phyloP scores from a whole-genome alignment of 768 basidiomycete genomes.

The Megacollybia marginata region DNA sequence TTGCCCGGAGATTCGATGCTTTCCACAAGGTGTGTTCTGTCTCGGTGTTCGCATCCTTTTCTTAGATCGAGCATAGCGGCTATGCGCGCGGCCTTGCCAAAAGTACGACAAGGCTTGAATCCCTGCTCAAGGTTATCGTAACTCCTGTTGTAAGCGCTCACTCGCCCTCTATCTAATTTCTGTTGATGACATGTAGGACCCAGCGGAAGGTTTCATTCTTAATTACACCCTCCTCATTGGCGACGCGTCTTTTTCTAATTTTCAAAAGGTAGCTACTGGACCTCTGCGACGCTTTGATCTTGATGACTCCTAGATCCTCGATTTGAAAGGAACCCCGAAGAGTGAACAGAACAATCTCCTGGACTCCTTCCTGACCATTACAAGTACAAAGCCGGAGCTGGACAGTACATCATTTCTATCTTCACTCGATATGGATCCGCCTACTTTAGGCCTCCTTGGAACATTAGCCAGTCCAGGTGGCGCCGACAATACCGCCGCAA shows the following conservation, averaged over 20 bases:
- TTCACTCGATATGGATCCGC: constrained; percentile 92
- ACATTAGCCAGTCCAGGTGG: constrained; percentile 52
- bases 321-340: constrained; percentile 89
- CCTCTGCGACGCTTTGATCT: background rate
- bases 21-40: constrained; percentile 40
- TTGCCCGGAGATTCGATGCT: constrained; percentile 69
- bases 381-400: constrained; percentile 86
- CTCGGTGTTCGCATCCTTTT: background rate
- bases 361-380: constrained; percentile 87
- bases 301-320: constrained; percentile 59
- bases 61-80: constrained; percentile 30
- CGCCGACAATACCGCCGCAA: constrained; percentile 22
- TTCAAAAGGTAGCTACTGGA: constrained; percentile 73
- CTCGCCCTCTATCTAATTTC: no score
- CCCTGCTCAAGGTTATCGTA: constrained; percentile 90
- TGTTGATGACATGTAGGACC: constrained; percentile 46
- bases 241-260: constrained; percentile 93
- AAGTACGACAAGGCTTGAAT: constrained; percentile 76
- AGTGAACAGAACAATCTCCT: constrained; percentile 81
- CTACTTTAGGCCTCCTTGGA: constrained; percentile 36
- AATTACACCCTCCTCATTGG: constrained; percentile 94
- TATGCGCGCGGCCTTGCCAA: constrained; percentile 81
- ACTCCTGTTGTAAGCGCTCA: constrained; percentile 69
- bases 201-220: constrained; percentile 88
- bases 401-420: constrained; percentile 90